Percentiles rank a stretch among this genome's conserved stretches.
phyloP scores from a whole-genome alignment of 805 yeast species.

The Debaryomyces hansenii region DNA sequence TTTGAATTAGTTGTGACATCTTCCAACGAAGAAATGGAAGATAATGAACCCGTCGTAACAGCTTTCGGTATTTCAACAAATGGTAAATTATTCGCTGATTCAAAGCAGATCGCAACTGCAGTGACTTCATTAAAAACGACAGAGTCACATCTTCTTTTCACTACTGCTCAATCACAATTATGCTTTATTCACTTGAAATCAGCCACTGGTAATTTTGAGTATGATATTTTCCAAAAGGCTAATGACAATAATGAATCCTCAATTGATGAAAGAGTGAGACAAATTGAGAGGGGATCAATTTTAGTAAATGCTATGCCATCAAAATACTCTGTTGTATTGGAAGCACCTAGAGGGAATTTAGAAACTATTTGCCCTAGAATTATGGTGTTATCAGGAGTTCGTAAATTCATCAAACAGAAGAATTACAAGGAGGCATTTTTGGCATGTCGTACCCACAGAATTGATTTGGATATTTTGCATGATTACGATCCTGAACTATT shows the following conservation, averaged over 20 bases:
- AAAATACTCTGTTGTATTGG: constrained; percentile 76
- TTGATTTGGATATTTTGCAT: constrained; percentile 84
- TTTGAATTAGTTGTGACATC: constrained; percentile 42
- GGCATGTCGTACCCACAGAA: constrained; percentile 86
- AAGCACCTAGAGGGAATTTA: constrained; percentile 94
- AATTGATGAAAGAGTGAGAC: constrained; percentile 80
- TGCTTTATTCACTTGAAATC: constrained; percentile 73
- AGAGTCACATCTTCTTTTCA: constrained; percentile 70
- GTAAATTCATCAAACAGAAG: constrained; percentile 59
- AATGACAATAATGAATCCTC: constrained; percentile 20
- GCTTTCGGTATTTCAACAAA: constrained; percentile 74
- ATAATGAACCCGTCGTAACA: constrained; percentile 15
- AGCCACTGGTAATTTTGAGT: constrained; percentile 30
- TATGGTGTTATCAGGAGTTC: constrained; percentile 81
- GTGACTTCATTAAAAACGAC: constrained; percentile 81
- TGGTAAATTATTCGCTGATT: constrained; percentile 73
- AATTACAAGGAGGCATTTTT: constrained; percentile 73
- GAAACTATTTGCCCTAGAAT: constrained; percentile 94
- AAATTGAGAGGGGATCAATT: constrained; percentile 90
- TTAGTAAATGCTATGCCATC: constrained; percentile 81
- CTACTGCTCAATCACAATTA: constrained; percentile 84
- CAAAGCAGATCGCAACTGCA: constrained; percentile 59
- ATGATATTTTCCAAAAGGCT: constrained; percentile 29
- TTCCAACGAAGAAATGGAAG: constrained; percentile 15
- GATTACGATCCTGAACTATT: constrained; percentile 82